phyloP scores from a whole-genome alignment of 1,284 basidiomycete genomes.

The Gomphus bonarii region DNA sequence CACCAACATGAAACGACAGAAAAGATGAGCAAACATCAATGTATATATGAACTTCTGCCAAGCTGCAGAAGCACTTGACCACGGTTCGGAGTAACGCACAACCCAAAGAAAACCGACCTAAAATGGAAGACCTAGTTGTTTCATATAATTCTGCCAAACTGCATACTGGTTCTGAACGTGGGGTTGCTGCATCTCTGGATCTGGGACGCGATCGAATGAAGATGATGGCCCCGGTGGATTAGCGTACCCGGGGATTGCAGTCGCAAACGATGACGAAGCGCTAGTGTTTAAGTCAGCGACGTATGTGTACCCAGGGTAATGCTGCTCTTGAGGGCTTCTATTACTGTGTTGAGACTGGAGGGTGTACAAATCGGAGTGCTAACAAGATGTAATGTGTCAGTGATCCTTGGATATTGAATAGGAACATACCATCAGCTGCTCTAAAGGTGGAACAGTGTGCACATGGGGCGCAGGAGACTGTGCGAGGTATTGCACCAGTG shows the following conservation, averaged over 20 bases:
- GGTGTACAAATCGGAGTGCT: background rate
- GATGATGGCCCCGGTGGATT: background rate
- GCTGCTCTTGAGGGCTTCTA: background rate
- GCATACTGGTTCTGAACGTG: constrained; percentile 7
- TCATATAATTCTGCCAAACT: constrained; percentile 10
- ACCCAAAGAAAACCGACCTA: background rate
- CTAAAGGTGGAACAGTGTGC: constrained; percentile 2
- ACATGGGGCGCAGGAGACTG: constrained; percentile 12
- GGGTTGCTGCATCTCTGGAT: constrained; percentile 3
- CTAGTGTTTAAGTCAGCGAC: background rate
- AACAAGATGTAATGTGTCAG: background rate
- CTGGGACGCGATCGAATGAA: background rate
- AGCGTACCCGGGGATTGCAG: constrained; percentile 5
- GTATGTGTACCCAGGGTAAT: background rate
- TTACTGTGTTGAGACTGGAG: background rate
- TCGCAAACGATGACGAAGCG: constrained; percentile 4
- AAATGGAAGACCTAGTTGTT: constrained; percentile 9
- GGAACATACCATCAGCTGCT: background rate
- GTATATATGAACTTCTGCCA: background rate
- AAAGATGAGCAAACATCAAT: too few species aligned
- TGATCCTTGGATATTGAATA: background rate
- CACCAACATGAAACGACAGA: too few species aligned
- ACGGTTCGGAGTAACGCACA: background rate
- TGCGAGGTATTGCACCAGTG: constrained; percentile 10
- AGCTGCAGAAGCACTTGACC: background rate